A percentile compares a stretch with the other conserved stretches of the same genome.
phyloP scores from a whole-genome alignment of 495 filamentous ascomycete species.

The Neurospora africana region DNA sequence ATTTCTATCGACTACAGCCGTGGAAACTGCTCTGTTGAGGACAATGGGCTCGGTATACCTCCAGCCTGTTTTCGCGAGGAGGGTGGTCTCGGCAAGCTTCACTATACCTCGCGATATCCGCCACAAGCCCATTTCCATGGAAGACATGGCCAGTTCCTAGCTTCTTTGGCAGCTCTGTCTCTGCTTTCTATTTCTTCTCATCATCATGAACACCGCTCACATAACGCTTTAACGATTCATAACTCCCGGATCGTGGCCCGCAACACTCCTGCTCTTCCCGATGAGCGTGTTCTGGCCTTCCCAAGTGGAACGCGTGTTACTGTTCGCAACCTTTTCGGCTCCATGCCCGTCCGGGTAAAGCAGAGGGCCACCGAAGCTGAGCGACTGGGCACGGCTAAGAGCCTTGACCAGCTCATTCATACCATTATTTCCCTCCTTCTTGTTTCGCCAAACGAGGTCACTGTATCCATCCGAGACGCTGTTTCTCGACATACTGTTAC shows the following conservation, averaged over 20 bases:
- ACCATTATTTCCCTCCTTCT: slow-evolving; percentile 54
- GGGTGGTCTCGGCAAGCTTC: slow-evolving; percentile 64
- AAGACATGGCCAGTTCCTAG: slow-evolving; percentile 61
- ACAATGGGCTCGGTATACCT: slow-evolving; percentile 73
- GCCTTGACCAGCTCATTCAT: slow-evolving; percentile 59
- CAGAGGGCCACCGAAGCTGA: slow-evolving; percentile 56
- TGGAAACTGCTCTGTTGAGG: slow-evolving; percentile 76
- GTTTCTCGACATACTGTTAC: slow-evolving; percentile 4
- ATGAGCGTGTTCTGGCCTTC: slow-evolving; percentile 45
- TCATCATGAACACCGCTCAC: slow-evolving; percentile 48
- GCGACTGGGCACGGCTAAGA: slow-evolving; percentile 30
- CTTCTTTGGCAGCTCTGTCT: slow-evolving; percentile 67
- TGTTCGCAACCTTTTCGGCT: slow-evolving; percentile 84
- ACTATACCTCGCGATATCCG: slow-evolving; percentile 71
- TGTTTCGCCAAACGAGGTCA: slow-evolving; percentile 43
- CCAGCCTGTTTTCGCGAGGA: slow-evolving; percentile 57
- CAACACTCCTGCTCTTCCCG: slow-evolving; percentile 50
- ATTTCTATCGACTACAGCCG: slow-evolving; percentile 65
- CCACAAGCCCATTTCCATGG: slow-evolving; percentile 45
- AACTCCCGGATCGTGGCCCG: slow-evolving; percentile 59
- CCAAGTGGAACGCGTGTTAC: slow-evolving; percentile 67
- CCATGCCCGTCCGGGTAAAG: slow-evolving; percentile 94
- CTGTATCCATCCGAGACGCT: slow-evolving; percentile 35
- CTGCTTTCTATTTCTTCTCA: slow-evolving; percentile 71
- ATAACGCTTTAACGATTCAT: slow-evolving; percentile 63